phyloP scores from a whole-genome alignment of 1,284 basidiomycete species.

The Apiotrichum montevideense region DNA sequence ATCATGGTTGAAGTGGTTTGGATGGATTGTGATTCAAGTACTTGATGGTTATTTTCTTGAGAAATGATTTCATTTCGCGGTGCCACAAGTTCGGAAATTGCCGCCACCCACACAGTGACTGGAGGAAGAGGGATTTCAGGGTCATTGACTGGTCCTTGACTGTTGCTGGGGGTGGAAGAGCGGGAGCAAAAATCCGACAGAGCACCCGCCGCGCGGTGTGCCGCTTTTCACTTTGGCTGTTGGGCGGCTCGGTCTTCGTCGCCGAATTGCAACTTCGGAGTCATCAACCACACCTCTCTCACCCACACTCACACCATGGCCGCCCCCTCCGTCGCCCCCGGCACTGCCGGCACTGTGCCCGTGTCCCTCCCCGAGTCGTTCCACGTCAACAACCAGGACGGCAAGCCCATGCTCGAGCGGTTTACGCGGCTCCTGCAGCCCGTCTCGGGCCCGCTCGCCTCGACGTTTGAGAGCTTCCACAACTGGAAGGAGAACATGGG shows the following conservation, averaged over 20 bases:
- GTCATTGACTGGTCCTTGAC: too few species aligned
- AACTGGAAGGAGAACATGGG: conserved; percentile 73
- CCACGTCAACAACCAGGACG: conserved; percentile 17
- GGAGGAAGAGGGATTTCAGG: too few species aligned
- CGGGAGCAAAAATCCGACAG: too few species aligned
- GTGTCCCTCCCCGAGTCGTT: background rate
- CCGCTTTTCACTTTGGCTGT: too few species aligned
- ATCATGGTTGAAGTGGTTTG: background rate
- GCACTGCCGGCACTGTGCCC: background rate
- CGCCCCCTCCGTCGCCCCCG: conserved; percentile 1
- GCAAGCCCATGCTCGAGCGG: conserved; percentile 37
- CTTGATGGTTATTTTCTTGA: background rate
- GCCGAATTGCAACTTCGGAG: too few species aligned
- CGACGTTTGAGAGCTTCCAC: conserved; percentile 64
- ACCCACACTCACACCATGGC: conserved; percentile 9
- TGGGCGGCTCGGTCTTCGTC: too few species aligned
- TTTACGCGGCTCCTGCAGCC: conserved; percentile 39
- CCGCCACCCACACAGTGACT: too few species aligned
- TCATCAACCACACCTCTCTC: too few species aligned
- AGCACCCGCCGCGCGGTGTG: too few species aligned
- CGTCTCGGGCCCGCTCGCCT: conserved; percentile 53
- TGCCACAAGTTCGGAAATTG: conserved; percentile 2
- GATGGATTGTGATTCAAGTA: too few species aligned
- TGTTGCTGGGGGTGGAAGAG: too few species aligned
- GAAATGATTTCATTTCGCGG: background rate